A percentile compares a stretch with the other conserved stretches of the same genome.
Conservation (phyloP, 306 rosid species). For the Vigna trinervia region DNA sequence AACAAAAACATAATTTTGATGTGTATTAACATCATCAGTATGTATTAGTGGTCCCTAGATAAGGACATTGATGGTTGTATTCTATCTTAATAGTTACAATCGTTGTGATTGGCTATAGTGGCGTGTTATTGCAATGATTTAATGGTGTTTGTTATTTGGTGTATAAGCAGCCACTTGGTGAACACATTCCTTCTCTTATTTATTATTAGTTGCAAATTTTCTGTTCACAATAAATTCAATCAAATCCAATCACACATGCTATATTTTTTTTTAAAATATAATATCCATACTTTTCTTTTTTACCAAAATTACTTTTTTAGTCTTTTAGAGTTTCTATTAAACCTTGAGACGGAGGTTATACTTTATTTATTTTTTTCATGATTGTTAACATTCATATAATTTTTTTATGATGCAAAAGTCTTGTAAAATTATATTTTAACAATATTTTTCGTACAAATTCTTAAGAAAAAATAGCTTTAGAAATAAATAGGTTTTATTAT, state of each 20-base stretch:
- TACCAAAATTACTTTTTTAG: too few relatives aligned
- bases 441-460: too few relatives aligned
- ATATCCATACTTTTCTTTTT: too few relatives aligned
- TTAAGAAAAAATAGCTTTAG: too few relatives aligned
- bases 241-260: background rate
- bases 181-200: background rate
- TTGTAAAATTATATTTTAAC: too few relatives aligned
- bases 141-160: background rate
- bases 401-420: too few relatives aligned
- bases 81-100: background rate
- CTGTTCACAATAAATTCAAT: background rate
- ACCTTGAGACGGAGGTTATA: too few relatives aligned
- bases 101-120: background rate
- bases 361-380: too few relatives aligned
- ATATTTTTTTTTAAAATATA: background rate
- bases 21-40: background rate
- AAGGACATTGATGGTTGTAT: slow-evolving; percentile 18
- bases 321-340: too few relatives aligned
- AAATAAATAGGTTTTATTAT: too few relatives aligned
- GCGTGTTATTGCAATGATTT: background rate
- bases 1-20: too few relatives aligned
- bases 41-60: background rate
- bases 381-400: too few relatives aligned
- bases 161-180: background rate
- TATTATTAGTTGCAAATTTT: background rate